These are phyloP conservation scores for Boletus sp. DNA, from an alignment of 768 basidiomycete species.

Conservation along the genomic window DNA sequence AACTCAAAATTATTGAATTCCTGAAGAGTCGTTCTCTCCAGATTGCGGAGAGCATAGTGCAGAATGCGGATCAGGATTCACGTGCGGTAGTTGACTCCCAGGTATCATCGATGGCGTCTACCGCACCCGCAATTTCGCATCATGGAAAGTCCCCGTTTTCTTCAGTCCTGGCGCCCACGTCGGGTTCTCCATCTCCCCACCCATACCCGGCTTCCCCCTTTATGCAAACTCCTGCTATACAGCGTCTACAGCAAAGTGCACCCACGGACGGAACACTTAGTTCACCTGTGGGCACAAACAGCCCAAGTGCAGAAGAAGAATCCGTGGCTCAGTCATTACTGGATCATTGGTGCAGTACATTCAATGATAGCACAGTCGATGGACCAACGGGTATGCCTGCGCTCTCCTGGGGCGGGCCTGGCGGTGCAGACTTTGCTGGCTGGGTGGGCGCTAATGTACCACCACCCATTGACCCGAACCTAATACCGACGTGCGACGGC, in stretches of 20 bases:
- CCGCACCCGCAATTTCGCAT: conserved; percentile 8
- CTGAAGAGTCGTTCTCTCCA: conserved; percentile 67
- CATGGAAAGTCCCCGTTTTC: conserved; percentile 20
- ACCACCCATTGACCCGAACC: conserved; percentile 40
- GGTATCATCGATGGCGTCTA: conserved; percentile 12
- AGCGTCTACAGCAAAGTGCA: conserved; percentile 52
- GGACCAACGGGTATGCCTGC: conserved; percentile 42
- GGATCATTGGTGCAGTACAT: conserved; percentile 83
- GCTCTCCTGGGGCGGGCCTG: conserved; percentile 60
- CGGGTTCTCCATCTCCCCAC: conserved; percentile 21
- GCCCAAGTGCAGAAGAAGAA: conserved; percentile 70
- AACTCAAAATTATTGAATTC: conserved; percentile 83
- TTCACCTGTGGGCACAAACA: conserved; percentile 65
- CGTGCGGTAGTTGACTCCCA: conserved; percentile 36
- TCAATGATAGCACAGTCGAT: conserved; percentile 63
- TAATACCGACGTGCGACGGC: conserved; percentile 52
- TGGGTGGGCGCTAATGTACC: conserved; percentile 50
- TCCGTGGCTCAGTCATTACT: conserved; percentile 72
- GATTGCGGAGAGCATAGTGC: conserved; percentile 35
- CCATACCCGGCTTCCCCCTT: conserved; percentile 29
- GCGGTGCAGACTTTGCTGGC: conserved; percentile 53
- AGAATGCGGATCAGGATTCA: conserved; percentile 15
- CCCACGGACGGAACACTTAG: conserved; percentile 43
- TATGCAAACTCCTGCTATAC: conserved; percentile 49
- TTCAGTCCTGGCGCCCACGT: conserved; percentile 20